Base-by-base conservation (phyloP, 192 early-diverging fungal genomes). In the Jimgerdemannia flammicorona region DNA sequence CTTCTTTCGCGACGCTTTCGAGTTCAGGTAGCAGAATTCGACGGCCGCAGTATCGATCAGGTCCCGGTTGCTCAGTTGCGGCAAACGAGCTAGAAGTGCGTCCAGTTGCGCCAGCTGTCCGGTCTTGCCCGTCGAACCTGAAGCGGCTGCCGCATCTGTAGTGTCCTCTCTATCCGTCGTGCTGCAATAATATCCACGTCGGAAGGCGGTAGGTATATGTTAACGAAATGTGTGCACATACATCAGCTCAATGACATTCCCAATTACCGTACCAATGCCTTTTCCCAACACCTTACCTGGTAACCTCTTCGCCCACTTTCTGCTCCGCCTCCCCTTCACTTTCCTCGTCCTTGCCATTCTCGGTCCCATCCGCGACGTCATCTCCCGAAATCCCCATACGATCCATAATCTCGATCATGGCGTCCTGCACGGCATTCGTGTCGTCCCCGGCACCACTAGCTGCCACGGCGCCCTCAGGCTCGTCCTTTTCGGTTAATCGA, bases 21-120 rank as follows among this genome's bases (percentile, higher is more conserved):
- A 91, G 83, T 98, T 99, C 8, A 96, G 78, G 75, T 91, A 98
- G 80, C 95, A 96, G 84, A 99, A 97, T 43, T 98, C 93, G 49
- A 97, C 88, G 0, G 98, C 96, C 3, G 93, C 82, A 74, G 93
- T 88, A 82, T 99, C 97, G 44, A 96, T 94, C 59, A 92, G 85
- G 54, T 94, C 94, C 9, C 93, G 90, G 74, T 93, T 98, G 69
- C 92, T 84, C 68, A 95, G 82, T 11, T 81, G 87, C 8, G 94
- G 91, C 43, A 99, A 86, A 44, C 89, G 87, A 20, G 86, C 87
- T 65, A 97, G 75, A 10, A 98, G 80, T 8, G 91, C 83, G 66
- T 92, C 90, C 39, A 96, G 81, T 67, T 88, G 84, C 3, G 84
- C 80, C 8, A 54, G 66, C n/a, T 78, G 82, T 9, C 43, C 75